A percentile compares a stretch with the other conserved stretches of the same genome.
Conservation (phyloP, 2,329 filamentous ascomycete species). For the Colletotrichum euphorbiae region DNA sequence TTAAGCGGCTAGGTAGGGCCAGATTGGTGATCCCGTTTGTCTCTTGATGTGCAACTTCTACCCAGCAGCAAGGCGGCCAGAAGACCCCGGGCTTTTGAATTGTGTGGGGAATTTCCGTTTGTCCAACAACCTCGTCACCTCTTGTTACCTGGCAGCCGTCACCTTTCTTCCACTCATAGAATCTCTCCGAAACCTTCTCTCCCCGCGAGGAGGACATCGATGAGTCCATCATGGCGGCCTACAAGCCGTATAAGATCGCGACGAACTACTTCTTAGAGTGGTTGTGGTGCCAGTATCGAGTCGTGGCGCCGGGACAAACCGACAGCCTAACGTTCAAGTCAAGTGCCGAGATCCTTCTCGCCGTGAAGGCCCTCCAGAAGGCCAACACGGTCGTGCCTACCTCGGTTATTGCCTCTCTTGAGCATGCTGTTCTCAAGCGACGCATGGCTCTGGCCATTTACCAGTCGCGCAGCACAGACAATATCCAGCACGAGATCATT, state of each 20-base stretch:
- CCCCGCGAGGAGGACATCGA: not conserved
- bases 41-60: too few relatives aligned
- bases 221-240: not conserved
- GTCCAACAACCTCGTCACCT: too few relatives aligned
- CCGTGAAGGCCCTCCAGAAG: not conserved
- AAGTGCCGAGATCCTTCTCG: not conserved
- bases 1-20: too few relatives aligned
- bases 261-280: constrained; percentile 15
- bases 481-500: not conserved
- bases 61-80: too few relatives aligned
- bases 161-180: too few relatives aligned
- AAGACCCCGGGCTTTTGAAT: too few relatives aligned
- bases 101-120: too few relatives aligned
- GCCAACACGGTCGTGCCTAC: not conserved
- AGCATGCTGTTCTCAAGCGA: not conserved
- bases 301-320: not conserved
- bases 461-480: not conserved
- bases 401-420: constrained; percentile 1
- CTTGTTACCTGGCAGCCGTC: too few relatives aligned
- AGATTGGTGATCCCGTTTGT: too few relatives aligned
- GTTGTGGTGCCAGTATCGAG: constrained; percentile 4
- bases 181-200: not conserved
- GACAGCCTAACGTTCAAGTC: not conserved
- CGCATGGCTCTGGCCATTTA: not conserved
- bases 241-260: not conserved